Conservation (phyloP, 2,329 filamentous ascomycete species). For the Annulohypoxylon truncatum region DNA sequence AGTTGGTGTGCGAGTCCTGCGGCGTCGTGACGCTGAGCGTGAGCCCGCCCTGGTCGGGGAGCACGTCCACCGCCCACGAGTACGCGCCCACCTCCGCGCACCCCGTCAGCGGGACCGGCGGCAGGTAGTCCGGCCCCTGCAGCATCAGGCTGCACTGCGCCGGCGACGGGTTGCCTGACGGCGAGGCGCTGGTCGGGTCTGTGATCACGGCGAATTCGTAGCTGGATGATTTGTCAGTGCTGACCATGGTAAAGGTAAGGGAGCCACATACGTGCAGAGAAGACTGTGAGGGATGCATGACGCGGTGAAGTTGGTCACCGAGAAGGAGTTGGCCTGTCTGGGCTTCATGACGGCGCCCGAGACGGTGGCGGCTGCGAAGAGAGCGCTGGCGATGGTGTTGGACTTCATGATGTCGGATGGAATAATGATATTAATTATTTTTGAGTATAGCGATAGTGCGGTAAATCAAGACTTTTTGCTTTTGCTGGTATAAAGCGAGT, state of each 20-base stretch:
- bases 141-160: conserved; percentile 39
- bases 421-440: background rate
- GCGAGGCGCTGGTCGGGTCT: conserved; percentile 20
- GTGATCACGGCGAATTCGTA: conserved; percentile 42
- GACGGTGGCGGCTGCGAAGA: conserved; percentile 35
- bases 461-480: background rate
- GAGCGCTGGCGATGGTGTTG: conserved; percentile 29
- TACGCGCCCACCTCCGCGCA: conserved; percentile 38
- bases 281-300: conserved; percentile 44
- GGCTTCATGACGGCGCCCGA: conserved; percentile 32
- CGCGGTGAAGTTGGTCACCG: conserved; percentile 39
- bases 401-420: conserved; percentile 33
- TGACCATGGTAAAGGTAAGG: background rate
- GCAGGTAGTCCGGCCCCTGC: conserved; percentile 41
- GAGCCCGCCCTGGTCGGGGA: conserved; percentile 21
- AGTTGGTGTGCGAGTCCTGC: conserved; percentile 33
- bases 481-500: background rate
- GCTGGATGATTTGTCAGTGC: conserved; percentile 20
- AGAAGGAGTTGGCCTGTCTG: conserved; percentile 30
- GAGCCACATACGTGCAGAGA: conserved; percentile 35
- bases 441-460: background rate
- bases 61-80: conserved; percentile 28
- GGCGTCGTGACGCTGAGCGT: conserved; percentile 38
- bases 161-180: conserved; percentile 23
- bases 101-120: conserved; percentile 32